These are phyloP conservation scores for Tillandsia leiboldiana DNA, from an alignment of 176 grass and related monocot genomes.

Conservation along the genomic window DNA sequence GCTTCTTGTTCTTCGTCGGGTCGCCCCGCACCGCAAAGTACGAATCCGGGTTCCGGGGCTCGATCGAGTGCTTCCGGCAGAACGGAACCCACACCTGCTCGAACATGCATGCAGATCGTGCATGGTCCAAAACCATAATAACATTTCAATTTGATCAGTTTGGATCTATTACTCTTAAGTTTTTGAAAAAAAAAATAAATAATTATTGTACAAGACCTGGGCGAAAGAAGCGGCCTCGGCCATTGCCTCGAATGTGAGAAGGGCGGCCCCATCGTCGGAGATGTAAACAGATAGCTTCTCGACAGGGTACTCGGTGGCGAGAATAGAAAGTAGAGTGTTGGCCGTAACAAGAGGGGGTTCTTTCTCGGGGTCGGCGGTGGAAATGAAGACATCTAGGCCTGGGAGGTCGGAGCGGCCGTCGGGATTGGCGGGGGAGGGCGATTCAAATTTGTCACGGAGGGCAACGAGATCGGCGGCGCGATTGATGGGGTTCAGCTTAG, in stretches of 20 bases:
- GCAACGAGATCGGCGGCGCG: constrained; percentile 9
- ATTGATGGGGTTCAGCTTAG: constrained; percentile 16
- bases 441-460: constrained; percentile 11
- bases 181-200: too few relatives aligned
- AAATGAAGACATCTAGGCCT: constrained; percentile 11
- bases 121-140: too few relatives aligned
- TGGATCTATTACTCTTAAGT: too few relatives aligned
- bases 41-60: constrained; percentile 24
- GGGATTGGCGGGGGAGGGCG: constrained; percentile 3
- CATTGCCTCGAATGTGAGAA: constrained; percentile 21
- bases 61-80: constrained; percentile 26
- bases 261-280: constrained; percentile 13
- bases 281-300: constrained; percentile 15
- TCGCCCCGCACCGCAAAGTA: constrained; percentile 19
- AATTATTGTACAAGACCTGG: neutral
- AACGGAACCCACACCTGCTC: constrained; percentile 17
- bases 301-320: constrained; percentile 14
- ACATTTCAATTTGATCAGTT: too few relatives aligned
- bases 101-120: too few relatives aligned
- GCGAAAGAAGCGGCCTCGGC: constrained; percentile 15
- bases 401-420: constrained; percentile 21
- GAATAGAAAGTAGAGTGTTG: constrained; percentile 16
- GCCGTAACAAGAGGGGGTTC: constrained; percentile 18
- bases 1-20: constrained; percentile 29
- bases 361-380: constrained; percentile 21